These are phyloP conservation scores for Alternaria sp. DNA, from an alignment of 2,329 filamentous ascomycete genomes.

Conservation along the genomic window DNA sequence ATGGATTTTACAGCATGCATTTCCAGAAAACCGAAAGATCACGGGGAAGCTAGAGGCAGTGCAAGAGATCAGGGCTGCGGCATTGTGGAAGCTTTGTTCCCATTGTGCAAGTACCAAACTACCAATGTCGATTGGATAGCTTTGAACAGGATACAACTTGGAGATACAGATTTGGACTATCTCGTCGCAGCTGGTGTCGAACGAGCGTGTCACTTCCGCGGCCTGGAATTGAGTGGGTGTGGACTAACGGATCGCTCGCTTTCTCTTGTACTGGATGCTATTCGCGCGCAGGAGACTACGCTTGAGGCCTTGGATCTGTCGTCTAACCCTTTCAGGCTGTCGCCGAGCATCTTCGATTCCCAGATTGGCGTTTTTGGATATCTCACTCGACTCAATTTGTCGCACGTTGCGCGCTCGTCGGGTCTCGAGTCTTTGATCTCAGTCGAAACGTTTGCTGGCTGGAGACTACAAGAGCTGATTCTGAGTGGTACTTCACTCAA, in stretches of 20 bases:
- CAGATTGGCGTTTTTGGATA: conserved; percentile 73
- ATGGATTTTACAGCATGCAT: conserved; percentile 73
- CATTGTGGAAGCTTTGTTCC: conserved; percentile 74
- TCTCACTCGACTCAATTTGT: conserved; percentile 72
- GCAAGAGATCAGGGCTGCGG: conserved; percentile 71
- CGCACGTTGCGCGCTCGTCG: conserved; percentile 70
- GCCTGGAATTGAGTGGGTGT: conserved; percentile 73
- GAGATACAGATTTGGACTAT: conserved; percentile 74
- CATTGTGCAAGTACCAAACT: conserved; percentile 71
- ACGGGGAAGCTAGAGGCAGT: conserved; percentile 53
- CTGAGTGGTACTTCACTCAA: conserved; percentile 72
- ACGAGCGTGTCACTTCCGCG: conserved; percentile 70
- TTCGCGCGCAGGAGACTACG: conserved; percentile 71
- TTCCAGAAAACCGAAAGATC: conserved; percentile 60
- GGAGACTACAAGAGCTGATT: conserved; percentile 72
- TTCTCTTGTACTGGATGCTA: conserved; percentile 69
- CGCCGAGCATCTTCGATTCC: conserved; percentile 70
- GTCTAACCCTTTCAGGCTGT: conserved; percentile 71
- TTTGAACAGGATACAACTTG: conserved; percentile 73
- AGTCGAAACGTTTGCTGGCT: conserved; percentile 71
- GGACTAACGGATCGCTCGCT: conserved; percentile 66
- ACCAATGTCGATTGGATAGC: conserved; percentile 77
- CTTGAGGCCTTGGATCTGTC: conserved; percentile 74
- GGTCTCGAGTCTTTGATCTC: conserved; percentile 71
- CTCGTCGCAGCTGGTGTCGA: conserved; percentile 74